Base-by-base conservation (phyloP, 2,329 filamentous ascomycete genomes). In the Bertia moriformis region DNA sequence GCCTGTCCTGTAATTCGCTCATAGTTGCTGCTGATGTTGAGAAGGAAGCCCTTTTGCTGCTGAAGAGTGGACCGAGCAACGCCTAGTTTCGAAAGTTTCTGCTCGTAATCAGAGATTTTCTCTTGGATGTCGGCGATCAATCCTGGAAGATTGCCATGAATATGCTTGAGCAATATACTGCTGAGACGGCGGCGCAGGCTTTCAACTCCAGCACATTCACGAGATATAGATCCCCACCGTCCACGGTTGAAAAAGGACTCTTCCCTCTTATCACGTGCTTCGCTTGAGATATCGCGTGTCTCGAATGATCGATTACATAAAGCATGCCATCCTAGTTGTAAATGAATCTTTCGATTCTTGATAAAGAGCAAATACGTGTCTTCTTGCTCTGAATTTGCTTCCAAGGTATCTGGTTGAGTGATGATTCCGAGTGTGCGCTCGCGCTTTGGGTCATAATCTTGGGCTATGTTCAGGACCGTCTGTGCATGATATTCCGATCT, bases 401-500 rank as follows among this genome's bases (percentile, higher is more conserved):
- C 12, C 7, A 35, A 15, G 7, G 10, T 10, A 18, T 35, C 32
- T 12, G 32, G 12, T 7, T 35, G 32, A 7, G 32, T 35, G 15
- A 35, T 15, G 17, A 35, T 35, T 7, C 32, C 32, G 15, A 35
- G 7, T 7, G 32, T 35, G 10, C 32, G 10, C 17, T 35, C 32
- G 17, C 15, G 32, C 12, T 7, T 17, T 7, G 32, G 10, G 17
- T 35, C 15, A 17, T 10, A 35, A 10, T 18, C 7, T 15, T 12
- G 12, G 15, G 15, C 15, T 7, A 18, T 18, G 7, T 35, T 17
- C 32, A 35, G 15, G 15, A 35, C 32, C n/a, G 10, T 51, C 43
- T 72, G 68, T 29, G 65, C 60, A 14, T 63, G 60, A 41, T 56
- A 59, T 38, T 73, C 64, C 14, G 53, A 52, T 30, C 55, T 60